Evolutionary conservation across 1,284 basidiomycete genomes (phyloP).

Genomic region (Microstroma glucosiphilum): DNA sequence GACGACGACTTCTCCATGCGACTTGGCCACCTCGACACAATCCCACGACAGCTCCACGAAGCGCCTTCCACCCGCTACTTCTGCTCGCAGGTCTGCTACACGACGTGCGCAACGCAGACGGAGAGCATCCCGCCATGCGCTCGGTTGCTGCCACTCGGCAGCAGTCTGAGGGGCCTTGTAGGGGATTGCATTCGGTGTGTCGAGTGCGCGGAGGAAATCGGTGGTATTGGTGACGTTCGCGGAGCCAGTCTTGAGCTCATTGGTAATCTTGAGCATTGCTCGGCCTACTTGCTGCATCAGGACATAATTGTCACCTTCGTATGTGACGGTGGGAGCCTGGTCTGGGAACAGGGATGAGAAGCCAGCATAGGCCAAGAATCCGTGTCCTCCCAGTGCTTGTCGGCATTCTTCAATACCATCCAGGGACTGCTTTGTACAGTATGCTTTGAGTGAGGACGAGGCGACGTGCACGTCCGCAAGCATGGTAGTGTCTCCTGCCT

Average conservation of each 20-base stretch:
- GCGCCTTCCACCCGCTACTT: constrained; percentile 26
- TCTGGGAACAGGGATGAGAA: constrained; percentile 18
- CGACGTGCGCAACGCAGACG: constrained; percentile 34
- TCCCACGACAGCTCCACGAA: constrained; percentile 38
- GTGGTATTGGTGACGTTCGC: constrained; percentile 30
- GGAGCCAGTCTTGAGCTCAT: constrained; percentile 20
- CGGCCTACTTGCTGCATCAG: constrained; percentile 40
- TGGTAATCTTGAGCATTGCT: constrained; percentile 40
- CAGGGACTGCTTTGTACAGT: constrained; percentile 58
- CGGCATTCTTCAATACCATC: constrained; percentile 65
- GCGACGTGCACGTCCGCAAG: constrained; percentile 65
- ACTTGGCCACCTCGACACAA: constrained; percentile 41
- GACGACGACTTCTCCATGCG: constrained; percentile 40
- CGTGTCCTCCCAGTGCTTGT: constrained; percentile 70
- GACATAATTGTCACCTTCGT: constrained; percentile 37
- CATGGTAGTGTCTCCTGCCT: constrained; percentile 13
- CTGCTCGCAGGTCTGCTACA: constrained; percentile 36
- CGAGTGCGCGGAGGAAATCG: constrained; percentile 31
- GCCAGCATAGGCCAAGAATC: constrained; percentile 65
- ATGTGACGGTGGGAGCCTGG: constrained; percentile 21
- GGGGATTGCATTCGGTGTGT: constrained; percentile 19
- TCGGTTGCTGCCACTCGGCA: constrained; percentile 30
- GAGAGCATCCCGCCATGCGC: constrained; percentile 32
- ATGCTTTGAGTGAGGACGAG: constrained; percentile 65
- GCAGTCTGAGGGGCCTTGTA: constrained; percentile 26